Evolutionary conservation across 2,329 filamentous ascomycete species (phyloP), one percentile per base, ranked within the genome.

Genomic region (Neophaeococcomyces mojaviensis): DNA sequence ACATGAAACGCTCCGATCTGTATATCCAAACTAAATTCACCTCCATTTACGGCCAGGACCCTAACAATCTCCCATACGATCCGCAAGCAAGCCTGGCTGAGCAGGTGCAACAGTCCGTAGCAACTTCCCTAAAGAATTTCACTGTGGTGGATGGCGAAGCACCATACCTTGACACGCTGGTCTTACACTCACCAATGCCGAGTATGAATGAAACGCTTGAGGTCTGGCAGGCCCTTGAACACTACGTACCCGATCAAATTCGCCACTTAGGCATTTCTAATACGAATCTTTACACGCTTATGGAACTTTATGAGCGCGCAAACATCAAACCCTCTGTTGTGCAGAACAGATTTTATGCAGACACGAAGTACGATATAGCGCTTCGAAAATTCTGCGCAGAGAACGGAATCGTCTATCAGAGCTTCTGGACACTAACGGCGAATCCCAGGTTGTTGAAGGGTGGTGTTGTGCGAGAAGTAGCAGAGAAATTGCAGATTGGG

Each of bases 21-120:
- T 87, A 81, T 60, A 78, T 86, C 36, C 86, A 94, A 73, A 89
- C 86, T n/a, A 92, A 90, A 63, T 92, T 83, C 67, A 87, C 84
- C 1, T 73, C 82, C 0, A 63, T 78, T 3, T 64, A 64, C 13
- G 80, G 78, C 19, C 84, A 89, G 61, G 77, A 82, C 57, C 68
- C 67, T 1, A 63, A 65, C 33, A 71, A 78, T 39, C 70, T 80
- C 64, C 83, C 84, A 0, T 87, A 87, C 62, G 70, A 82, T 56
- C 63, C 76, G 1, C 59, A 68, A 1, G 70, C 73, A 9, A 70
- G 79, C 1, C 64, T 88, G 20, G 69, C 69, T 12, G 72, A 81
- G 15, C 82, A 89, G 63, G 76, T 89, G 15, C 73, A 75, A 53
- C 68, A 77, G 32, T 88, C 84, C 0, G 69, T 92, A 32, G 68